A percentile compares a stretch with the other conserved stretches of the same genome.
phyloP scores from a whole-genome alignment of 1,284 basidiomycete species.

The Moesziomyces globuligerus region DNA sequence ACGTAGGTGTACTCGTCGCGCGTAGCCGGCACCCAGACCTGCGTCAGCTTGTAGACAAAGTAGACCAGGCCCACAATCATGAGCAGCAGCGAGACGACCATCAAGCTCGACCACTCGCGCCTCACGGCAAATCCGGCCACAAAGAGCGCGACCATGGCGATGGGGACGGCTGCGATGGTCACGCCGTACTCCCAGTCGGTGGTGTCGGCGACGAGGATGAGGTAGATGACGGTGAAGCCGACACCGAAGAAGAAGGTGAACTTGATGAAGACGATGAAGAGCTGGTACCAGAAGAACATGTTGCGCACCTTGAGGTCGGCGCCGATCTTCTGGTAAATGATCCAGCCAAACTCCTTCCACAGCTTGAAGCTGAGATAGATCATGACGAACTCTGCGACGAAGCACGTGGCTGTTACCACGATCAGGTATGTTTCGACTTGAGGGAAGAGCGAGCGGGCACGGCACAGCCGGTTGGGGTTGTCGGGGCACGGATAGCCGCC shows the following conservation, averaged over 20 bases:
- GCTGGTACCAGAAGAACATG: conserved; percentile 58
- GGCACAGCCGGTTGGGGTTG: conserved; percentile 24
- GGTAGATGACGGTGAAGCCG: conserved; percentile 54
- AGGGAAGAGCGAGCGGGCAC: conserved; percentile 38
- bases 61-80: conserved; percentile 55
- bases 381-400: conserved; percentile 48
- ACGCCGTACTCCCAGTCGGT: conserved; percentile 53
- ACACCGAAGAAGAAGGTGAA: conserved; percentile 61
- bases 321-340: conserved; percentile 60
- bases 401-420: conserved; percentile 50
- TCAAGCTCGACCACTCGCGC: conserved; percentile 50
- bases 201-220: conserved; percentile 55
- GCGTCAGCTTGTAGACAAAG: conserved; percentile 48
- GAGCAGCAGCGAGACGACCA: conserved; percentile 47
- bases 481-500: conserved; percentile 40
- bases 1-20: conserved; percentile 49
- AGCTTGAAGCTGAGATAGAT: conserved; percentile 43
- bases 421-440: conserved; percentile 47
- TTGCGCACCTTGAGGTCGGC: conserved; percentile 50
- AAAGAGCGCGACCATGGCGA: conserved; percentile 51
- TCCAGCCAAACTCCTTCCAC: conserved; percentile 61
- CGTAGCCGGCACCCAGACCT: conserved; percentile 53
- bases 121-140: conserved; percentile 51
- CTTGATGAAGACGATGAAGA: conserved; percentile 61
- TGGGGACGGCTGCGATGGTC: conserved; percentile 58